These are phyloP conservation scores for Aspergillus nidulans DNA, from an alignment of 495 filamentous ascomycete genomes.

Conservation along the genomic window DNA sequence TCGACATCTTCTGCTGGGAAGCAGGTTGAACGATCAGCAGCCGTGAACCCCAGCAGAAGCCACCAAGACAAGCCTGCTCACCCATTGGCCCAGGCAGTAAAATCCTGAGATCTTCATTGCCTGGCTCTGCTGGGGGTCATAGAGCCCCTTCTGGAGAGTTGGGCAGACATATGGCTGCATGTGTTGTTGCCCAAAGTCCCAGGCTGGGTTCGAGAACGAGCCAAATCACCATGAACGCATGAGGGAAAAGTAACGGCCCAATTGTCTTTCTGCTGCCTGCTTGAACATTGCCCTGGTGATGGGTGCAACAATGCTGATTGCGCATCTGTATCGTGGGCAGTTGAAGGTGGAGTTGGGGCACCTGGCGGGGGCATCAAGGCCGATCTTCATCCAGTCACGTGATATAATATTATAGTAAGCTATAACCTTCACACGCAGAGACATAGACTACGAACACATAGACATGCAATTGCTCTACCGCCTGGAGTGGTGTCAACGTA, in stretches of 20 bases:
- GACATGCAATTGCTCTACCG: too few relatives aligned
- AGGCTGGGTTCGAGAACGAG: conserved; percentile 5
- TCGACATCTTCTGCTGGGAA: not conserved
- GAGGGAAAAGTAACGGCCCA: conserved; percentile 2
- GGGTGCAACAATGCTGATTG: not conserved
- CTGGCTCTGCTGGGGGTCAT: not conserved
- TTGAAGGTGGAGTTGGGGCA: not conserved
- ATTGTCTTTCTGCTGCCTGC: not conserved
- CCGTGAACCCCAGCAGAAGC: conserved; percentile 7
- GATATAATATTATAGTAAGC: too few relatives aligned
- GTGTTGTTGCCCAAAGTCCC: conserved; percentile 26
- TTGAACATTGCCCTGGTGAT: not conserved
- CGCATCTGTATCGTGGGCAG: not conserved
- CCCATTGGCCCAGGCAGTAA: not conserved
- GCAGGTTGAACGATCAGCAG: conserved; percentile 6
- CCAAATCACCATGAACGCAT: conserved; percentile 6
- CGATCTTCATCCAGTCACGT: too few relatives aligned
- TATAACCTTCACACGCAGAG: too few relatives aligned
- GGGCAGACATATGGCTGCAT: conserved; percentile 29
- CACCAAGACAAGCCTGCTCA: conserved; percentile 11
- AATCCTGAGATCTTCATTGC: conserved; percentile 16
- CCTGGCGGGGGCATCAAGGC: not conserved
- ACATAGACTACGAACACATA: too few relatives aligned
- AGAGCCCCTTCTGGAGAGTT: conserved; percentile 12
- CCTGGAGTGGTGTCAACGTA: too few relatives aligned